Evolutionary conservation across 306 rosid genomes (phyloP), one percentile per base, ranked within the genome.

Genomic region (Inga oerstediana): DNA sequence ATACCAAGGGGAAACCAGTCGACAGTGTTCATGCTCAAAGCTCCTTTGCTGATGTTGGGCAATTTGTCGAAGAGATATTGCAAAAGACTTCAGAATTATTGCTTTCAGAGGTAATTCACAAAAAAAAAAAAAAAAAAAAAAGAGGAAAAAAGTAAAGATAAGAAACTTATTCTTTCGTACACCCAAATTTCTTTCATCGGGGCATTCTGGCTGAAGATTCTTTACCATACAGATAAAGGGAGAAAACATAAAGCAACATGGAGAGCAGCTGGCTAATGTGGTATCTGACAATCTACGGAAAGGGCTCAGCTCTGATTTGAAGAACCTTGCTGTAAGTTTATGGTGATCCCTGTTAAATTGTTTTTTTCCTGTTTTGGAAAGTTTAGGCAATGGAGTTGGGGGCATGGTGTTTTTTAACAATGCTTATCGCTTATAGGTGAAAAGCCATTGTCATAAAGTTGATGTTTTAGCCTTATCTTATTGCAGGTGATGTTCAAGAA

Each of bases 11-110:
- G 70, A 87, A 90, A 77, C 88, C 87, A 1, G 91, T 78, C 58
- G 86, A 86, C 41, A 78, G 32, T 62, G 86, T n/a, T 22, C 87
- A 30, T 46, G 64, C 87, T 24, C 70, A 93, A 0, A 73, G 82
- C 80, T 72, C 88, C 39, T 71, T 58, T 70, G 85, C 97, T 64
- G 91, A 97, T 78, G 97, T 85, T 79, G 95, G 89, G 66, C 86
- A 91, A 81, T 88, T 89, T 80, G 95, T 92, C 8, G 94, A 94
- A 77, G 93, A 88, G 80, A 92, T 97, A 85, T 87, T 97, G 85
- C 82, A 89, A 1, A 92, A 85, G 89, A 91, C 98, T 73, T 90
- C 97, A 13, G 74, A 89, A 0, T 48, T 94, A 68, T 85, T 94
- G 84, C 88, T 91, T 79, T 86, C 94, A 71, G 93, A 96, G 99